Evolutionary conservation across 2,329 filamentous ascomycete genomes (phyloP), one percentile per base, ranked within the genome.

Genomic region (Sclerotiophoma versabilis): DNA sequence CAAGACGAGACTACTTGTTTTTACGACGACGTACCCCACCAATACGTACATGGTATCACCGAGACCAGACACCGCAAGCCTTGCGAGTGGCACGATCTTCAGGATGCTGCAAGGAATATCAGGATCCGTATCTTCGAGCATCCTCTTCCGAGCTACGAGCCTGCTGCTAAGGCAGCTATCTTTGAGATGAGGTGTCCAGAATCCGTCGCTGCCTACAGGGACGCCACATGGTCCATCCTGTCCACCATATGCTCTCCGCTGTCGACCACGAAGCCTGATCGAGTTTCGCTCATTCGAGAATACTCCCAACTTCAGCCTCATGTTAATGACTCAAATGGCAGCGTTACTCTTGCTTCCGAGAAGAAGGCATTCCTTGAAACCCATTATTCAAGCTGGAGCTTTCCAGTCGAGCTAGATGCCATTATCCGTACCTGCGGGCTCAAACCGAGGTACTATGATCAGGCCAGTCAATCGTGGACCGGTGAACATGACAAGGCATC

Each of bases 101-200:
- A 68, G n/a, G 66, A 72, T 4, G 25, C 64, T 19, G 70, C 75
- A 0, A 75, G 71, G 1, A 63, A 69, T 1, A 73, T 85, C 15
- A 63, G 54, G 10, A 84, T 87, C 17, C 8, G 57, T 1, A 66
- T 80, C 2, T 77, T 82, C 34, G 84, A 87, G 59, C 72, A 80
- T 45, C 80, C 78, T 1, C 70, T 87, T 0, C 83, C 83, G 2
- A 32, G 44, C 0, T 50, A 73, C 2, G 39, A 63, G 0, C 54
- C 66, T 2, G 60, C 75, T 9, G 72, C 72, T n/a, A 78, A 80
- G 26, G 75, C 74, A 0, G 69, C 83, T 0, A 57, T 86, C 0
- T 84, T 87, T 44, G 84, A 87, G 56, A 67, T 87, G 1, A 55
- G 47, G 0, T 73, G 76, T 19, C 84, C 84, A 0, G 26, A 60